Conservation (phyloP, 495 filamentous ascomycete genomes). For the Penicillium chermesinum region DNA sequence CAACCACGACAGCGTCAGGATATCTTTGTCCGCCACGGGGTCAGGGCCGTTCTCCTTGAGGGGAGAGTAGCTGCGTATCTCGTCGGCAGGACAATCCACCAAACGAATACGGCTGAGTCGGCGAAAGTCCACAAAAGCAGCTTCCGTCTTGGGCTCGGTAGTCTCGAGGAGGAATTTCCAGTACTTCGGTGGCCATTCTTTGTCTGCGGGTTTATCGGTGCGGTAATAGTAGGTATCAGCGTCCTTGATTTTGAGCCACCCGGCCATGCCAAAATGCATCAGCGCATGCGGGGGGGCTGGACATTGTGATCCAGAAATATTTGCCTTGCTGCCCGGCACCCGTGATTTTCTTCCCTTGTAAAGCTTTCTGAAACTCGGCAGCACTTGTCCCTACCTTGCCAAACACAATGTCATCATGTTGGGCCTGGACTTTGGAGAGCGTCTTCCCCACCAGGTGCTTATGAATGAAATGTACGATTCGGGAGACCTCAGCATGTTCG, state of each 20-base stretch:
- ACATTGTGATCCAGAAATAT: constrained; percentile 85
- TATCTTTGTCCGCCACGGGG: constrained; percentile 75
- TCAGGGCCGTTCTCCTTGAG: constrained; percentile 90
- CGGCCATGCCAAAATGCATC: constrained; percentile 87
- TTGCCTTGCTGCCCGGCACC: constrained; percentile 83
- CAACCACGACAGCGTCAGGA: constrained; percentile 70
- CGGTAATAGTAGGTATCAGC: constrained; percentile 75
- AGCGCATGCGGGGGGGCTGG: constrained; percentile 75
- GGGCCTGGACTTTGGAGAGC: constrained; percentile 61
- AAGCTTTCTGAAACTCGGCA: constrained; percentile 60
- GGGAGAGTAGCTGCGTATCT: constrained; percentile 72
- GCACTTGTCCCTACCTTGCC: constrained; percentile 82
- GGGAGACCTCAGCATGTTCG: constrained; percentile 81
- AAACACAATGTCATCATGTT: constrained; percentile 76
- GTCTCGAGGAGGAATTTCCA: constrained; percentile 80
- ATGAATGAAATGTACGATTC: constrained; percentile 76
- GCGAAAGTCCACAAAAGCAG: constrained; percentile 79
- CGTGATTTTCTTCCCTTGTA: constrained; percentile 71
- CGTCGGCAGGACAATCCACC: constrained; percentile 68
- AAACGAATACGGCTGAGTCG: constrained; percentile 73
- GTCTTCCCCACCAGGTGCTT: constrained; percentile 79
- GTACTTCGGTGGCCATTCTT: constrained; percentile 82
- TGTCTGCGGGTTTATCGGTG: constrained; percentile 52
- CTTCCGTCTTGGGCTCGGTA: constrained; percentile 56
- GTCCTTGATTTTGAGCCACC: constrained; percentile 82